Evolutionary conservation across 768 basidiomycete species (phyloP).

Genomic region (Hygrocybe coccinea): DNA sequence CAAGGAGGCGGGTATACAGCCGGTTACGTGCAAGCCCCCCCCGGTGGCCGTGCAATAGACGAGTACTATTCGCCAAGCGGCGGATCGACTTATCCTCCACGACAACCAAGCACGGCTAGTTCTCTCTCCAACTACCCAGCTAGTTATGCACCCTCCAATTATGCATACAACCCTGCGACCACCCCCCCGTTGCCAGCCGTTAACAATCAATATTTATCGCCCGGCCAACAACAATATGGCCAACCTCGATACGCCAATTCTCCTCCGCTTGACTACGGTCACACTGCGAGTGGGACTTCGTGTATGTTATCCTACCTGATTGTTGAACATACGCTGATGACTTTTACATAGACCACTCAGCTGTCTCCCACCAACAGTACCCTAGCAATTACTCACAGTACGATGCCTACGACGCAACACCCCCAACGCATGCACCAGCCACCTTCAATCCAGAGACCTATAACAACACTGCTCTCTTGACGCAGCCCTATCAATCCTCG

Average conservation of each 20-base stretch:
- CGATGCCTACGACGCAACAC: constrained; percentile 26
- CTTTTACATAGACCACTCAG: constrained; percentile 48
- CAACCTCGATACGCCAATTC: constrained; percentile 30
- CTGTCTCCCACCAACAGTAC: constrained; percentile 47
- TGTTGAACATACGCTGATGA: constrained; percentile 1
- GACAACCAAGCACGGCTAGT: constrained; percentile 35
- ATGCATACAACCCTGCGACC: constrained; percentile 15
- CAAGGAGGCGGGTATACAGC: constrained; percentile 36
- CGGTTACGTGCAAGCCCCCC: constrained; percentile 62
- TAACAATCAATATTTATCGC: constrained; percentile 32
- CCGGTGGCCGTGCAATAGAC: constrained; percentile 67
- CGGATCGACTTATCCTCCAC: constrained; percentile 37
- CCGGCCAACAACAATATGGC: constrained; percentile 31
- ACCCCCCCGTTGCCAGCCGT: constrained; percentile 15
- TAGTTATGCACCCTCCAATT: constrained; percentile 37
- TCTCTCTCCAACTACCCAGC: constrained; percentile 16
- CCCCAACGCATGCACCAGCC: constrained; percentile 12
- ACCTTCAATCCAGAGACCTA: constrained; percentile 36
- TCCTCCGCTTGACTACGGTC: constrained; percentile 43
- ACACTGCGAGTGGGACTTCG: constrained; percentile 46
- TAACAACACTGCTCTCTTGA: constrained; percentile 27
- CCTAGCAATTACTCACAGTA: constrained; percentile 44
- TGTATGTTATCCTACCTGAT: constrained; percentile 39
- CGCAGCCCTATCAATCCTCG: constrained; percentile 25
- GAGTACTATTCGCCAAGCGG: constrained; percentile 54